phyloP scores from a whole-genome alignment of 1,139 yeast species.

The Diutina catenulata region DNA sequence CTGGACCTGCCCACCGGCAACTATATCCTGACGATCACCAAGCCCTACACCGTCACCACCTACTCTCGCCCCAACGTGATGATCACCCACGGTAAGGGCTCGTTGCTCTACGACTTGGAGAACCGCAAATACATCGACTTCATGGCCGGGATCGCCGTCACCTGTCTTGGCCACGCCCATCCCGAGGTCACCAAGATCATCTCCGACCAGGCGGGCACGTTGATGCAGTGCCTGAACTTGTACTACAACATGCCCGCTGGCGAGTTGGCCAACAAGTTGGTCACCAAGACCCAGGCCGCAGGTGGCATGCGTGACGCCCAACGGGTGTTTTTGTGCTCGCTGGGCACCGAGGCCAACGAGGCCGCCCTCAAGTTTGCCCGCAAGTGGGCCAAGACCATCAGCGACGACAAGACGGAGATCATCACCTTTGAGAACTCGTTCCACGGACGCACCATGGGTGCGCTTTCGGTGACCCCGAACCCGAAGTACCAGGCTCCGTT shows the following conservation, averaged over 20 bases:
- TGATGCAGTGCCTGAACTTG: slow-evolving; percentile 78
- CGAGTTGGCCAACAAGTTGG: slow-evolving; percentile 59
- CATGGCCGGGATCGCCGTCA: slow-evolving; percentile 93
- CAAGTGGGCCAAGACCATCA: slow-evolving; percentile 54
- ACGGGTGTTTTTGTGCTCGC: slow-evolving; percentile 78
- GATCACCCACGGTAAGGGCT: slow-evolving; percentile 62
- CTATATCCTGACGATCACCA: slow-evolving; percentile 11
- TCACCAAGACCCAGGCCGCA: slow-evolving; percentile 50
- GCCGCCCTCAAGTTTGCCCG: slow-evolving; percentile 96
- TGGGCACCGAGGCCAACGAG: slow-evolving; percentile 96
- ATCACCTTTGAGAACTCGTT: slow-evolving; percentile 81
- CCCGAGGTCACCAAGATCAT: slow-evolving; percentile 61
- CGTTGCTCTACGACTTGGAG: slow-evolving; percentile 66
- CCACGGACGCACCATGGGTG: slow-evolving; percentile 94
- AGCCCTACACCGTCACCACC: slow-evolving; percentile 65
- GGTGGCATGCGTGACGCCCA: slow-evolving; percentile 79
- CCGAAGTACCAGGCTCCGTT: slow-evolving; percentile 88
- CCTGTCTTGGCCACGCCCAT: slow-evolving; percentile 84
- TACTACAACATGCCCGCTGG: slow-evolving; percentile 81
- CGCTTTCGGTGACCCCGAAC: slow-evolving; percentile 84
- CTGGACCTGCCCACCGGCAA: slow-evolving; percentile 1
- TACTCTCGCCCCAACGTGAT: slow-evolving; percentile 71
- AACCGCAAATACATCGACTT: slow-evolving; percentile 76
- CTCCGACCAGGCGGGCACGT: slow-evolving; percentile 55
- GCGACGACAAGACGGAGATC: slow-evolving; percentile 54